A percentile compares a stretch with the other conserved stretches of the same genome.
Conservation (phyloP, 257 asterid genomes). For the Verbena officinalis region DNA sequence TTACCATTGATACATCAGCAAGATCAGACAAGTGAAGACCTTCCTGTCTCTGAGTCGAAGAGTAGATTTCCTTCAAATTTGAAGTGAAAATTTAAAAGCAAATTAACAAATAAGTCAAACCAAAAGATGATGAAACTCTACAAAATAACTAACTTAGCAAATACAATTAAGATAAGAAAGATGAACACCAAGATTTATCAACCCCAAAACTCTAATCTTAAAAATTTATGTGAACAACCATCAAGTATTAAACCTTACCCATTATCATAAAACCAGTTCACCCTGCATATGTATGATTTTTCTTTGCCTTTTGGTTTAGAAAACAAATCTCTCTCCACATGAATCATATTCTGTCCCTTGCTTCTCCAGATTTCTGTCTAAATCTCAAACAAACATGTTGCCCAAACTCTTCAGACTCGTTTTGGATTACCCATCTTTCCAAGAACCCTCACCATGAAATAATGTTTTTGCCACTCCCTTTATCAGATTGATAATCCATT, state of each 20-base stretch:
- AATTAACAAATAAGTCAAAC: not conserved
- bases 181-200: constrained; percentile 7
- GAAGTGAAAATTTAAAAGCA: not conserved
- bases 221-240: constrained; percentile 17
- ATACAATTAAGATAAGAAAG: not conserved
- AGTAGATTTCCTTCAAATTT: constrained; percentile 1
- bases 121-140: constrained; percentile 9
- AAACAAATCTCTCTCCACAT: constrained; percentile 14
- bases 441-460: constrained; percentile 17
- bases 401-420: not conserved
- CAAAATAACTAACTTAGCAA: not conserved
- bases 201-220: constrained; percentile 5
- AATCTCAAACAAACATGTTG: constrained; percentile 17
- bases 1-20: constrained; percentile 17
- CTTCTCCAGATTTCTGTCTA: constrained; percentile 13
- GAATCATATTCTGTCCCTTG: constrained; percentile 4
- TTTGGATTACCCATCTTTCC: constrained; percentile 27
- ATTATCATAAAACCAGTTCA: constrained; percentile 7
- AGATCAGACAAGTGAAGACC: constrained; percentile 11
- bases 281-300: not conserved
- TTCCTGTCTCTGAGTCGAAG: constrained; percentile 19
- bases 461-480: constrained; percentile 16
- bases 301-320: constrained; percentile 16
- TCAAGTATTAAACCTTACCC: constrained; percentile 9
- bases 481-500: constrained; percentile 27